A percentile compares a stretch with the other conserved stretches of the same genome.
Conservation (phyloP, 2,329 filamentous ascomycete species). For the Fusarium brevicatenulatum region DNA sequence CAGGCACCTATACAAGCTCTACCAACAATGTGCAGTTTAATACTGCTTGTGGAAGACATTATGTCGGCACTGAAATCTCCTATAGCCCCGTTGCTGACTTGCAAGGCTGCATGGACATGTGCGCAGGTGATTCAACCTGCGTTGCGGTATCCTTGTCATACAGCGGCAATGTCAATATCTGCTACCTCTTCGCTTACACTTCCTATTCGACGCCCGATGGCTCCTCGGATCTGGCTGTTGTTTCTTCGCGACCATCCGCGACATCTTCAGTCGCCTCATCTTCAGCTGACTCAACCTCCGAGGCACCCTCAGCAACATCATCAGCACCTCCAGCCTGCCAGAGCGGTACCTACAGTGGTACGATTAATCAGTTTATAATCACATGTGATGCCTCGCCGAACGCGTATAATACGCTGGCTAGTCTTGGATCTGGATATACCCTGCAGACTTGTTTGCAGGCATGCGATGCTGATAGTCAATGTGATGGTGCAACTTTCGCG, state of each 20-base stretch:
- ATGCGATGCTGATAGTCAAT: background rate
- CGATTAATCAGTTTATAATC: background rate
- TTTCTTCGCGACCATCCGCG: background rate
- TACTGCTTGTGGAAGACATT: background rate
- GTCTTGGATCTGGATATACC: background rate
- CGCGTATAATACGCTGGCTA: fast-evolving
- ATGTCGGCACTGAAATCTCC: background rate
- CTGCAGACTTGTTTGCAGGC: background rate
- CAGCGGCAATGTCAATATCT: background rate
- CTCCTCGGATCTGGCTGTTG: background rate
- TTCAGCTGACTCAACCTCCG: background rate
- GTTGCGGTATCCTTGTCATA: background rate
- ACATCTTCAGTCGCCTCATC: no score
- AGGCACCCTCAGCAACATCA: no score
- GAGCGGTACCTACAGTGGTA: background rate
- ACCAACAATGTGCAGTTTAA: background rate
- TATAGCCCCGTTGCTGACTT: background rate
- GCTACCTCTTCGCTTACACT: background rate
- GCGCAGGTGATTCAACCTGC: background rate
- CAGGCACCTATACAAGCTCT: background rate
- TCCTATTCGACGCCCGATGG: background rate
- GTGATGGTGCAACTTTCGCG: background rate
- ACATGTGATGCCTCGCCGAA: background rate
- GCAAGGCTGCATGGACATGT: background rate
- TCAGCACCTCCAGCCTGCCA: background rate